These are phyloP conservation scores for Grifola frondosa DNA, from an alignment of 1,284 basidiomycete species.

Conservation along the genomic window DNA sequence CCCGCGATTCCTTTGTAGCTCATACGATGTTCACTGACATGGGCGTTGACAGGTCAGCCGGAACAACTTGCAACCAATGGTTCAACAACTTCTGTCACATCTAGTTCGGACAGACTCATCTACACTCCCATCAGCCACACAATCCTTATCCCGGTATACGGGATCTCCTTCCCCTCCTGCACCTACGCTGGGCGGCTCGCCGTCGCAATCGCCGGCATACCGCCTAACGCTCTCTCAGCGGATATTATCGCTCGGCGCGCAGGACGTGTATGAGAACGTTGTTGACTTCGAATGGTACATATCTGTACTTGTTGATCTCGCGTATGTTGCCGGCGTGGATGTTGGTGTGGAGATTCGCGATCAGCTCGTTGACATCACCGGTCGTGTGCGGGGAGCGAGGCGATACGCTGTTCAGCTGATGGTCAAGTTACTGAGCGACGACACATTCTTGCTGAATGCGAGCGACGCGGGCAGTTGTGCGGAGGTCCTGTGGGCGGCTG, in stretches of 20 bases:
- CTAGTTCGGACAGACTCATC: conserved; percentile 66
- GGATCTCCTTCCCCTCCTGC: conserved; percentile 38
- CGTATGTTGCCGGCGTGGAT: conserved; percentile 79
- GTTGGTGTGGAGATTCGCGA: conserved; percentile 76
- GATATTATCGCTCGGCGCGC: conserved; percentile 81
- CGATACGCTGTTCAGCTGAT: conserved; percentile 81
- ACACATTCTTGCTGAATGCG: conserved; percentile 63
- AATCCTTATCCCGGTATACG: conserved; percentile 56
- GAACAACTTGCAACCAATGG: conserved; percentile 84
- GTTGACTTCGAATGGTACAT: conserved; percentile 97
- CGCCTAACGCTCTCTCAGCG: conserved; percentile 78
- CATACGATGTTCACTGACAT: conserved; percentile 7
- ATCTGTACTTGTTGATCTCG: conserved; percentile 88
- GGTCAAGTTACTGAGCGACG: conserved; percentile 78
- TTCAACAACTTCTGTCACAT: conserved; percentile 85
- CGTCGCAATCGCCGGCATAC: conserved; percentile 75
- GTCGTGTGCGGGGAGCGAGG: conserved; percentile 77
- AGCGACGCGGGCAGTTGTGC: conserved; percentile 66
- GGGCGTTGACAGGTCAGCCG: conserved; percentile 61
- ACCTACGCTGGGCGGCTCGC: conserved; percentile 39
- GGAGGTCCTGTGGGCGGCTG: conserved; percentile 88
- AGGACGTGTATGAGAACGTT: conserved; percentile 84
- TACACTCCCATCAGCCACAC: conserved; percentile 56
- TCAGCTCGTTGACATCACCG: conserved; percentile 85
- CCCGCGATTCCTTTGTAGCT: conserved; percentile 19